Evolutionary conservation across 306 rosid species (phyloP).

Genomic region (Potentilla sterilis): DNA sequence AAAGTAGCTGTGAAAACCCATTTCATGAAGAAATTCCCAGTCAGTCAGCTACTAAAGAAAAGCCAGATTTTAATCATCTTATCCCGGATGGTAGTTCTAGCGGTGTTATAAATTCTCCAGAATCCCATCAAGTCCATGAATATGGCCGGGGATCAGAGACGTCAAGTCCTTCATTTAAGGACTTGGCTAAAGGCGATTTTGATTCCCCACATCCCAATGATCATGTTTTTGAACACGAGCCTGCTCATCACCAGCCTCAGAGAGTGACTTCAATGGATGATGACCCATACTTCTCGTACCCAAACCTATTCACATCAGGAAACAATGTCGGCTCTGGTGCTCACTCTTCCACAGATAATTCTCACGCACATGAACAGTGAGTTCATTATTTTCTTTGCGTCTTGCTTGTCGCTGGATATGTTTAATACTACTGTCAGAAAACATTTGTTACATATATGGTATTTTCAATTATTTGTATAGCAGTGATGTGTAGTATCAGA

Average conservation of each 20-base stretch:
- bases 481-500: slow-evolving; percentile 2
- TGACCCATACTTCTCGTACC: slow-evolving; percentile 70
- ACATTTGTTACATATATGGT: slow-evolving; percentile 6
- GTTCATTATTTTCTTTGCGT: slow-evolving; percentile 9
- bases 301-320: slow-evolving; percentile 68
- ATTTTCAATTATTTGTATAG: slow-evolving; percentile 11
- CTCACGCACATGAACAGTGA: slow-evolving; percentile 42
- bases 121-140: slow-evolving; percentile 38
- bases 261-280: slow-evolving; percentile 79
- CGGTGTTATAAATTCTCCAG: slow-evolving; percentile 19
- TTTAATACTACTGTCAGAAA: background rate
- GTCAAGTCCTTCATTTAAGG: slow-evolving; percentile 39
- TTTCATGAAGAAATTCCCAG: slow-evolving; percentile 40
- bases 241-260: slow-evolving; percentile 50
- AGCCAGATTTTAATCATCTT: slow-evolving; percentile 26
- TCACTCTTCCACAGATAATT: slow-evolving; percentile 42
- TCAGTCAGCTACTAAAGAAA: slow-evolving; percentile 31
- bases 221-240: slow-evolving; percentile 29
- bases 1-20: slow-evolving; percentile 52
- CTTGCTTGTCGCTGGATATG: slow-evolving; percentile 30
- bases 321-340: slow-evolving; percentile 45
- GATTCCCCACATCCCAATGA: slow-evolving; percentile 38
- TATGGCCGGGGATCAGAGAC: slow-evolving; percentile 33
- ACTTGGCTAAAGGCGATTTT: slow-evolving; percentile 41
- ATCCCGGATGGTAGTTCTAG: slow-evolving; percentile 29